phyloP scores from a whole-genome alignment of 2,329 filamentous ascomycete genomes.

The Xylaria hypoxylon region DNA sequence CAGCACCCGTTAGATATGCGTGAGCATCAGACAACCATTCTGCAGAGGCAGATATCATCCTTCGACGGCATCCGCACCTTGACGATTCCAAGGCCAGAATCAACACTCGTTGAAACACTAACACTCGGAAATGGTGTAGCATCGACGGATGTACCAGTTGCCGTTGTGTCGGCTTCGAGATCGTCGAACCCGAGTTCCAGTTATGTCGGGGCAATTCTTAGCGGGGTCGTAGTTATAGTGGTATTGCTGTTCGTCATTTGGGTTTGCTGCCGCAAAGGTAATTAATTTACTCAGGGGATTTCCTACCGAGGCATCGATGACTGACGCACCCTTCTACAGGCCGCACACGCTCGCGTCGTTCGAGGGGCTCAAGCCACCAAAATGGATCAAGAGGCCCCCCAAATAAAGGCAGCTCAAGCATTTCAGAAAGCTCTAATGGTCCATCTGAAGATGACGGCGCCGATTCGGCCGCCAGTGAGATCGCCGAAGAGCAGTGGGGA shows the following conservation, averaged over 20 bases:
- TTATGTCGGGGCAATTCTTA: slow-evolving; percentile 46
- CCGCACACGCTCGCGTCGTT: slow-evolving; percentile 31
- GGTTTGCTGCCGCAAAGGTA: slow-evolving; percentile 46
- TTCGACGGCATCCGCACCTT: slow-evolving; percentile 42
- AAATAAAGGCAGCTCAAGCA: slow-evolving; percentile 38
- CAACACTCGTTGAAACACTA: slow-evolving; percentile 44
- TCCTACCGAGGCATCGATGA: neutral
- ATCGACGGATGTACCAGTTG: slow-evolving; percentile 38
- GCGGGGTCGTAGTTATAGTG: slow-evolving; percentile 42
- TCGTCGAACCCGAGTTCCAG: slow-evolving; percentile 30
- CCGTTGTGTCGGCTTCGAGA: slow-evolving; percentile 35
- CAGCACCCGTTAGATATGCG: slow-evolving; percentile 3
- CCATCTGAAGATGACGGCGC: slow-evolving; percentile 34
- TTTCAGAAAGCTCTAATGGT: slow-evolving; percentile 32
- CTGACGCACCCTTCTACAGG: slow-evolving; percentile 34
- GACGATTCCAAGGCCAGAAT: slow-evolving; percentile 40
- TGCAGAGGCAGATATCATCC: slow-evolving; percentile 3
- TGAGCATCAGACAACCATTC: slow-evolving; percentile 5
- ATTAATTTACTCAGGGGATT: slow-evolving; percentile 26
- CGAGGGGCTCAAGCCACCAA: slow-evolving; percentile 39
- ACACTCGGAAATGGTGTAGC: slow-evolving; percentile 42
- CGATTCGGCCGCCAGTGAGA: slow-evolving; percentile 36
- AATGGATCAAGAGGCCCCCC: slow-evolving; percentile 31
- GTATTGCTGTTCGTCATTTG: slow-evolving; percentile 45
- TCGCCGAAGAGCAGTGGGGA: slow-evolving; percentile 35